Evolutionary conservation across 331 rosid genomes (phyloP), one percentile per base, ranked within the genome.

Genomic region (Spiraea crenata): DNA sequence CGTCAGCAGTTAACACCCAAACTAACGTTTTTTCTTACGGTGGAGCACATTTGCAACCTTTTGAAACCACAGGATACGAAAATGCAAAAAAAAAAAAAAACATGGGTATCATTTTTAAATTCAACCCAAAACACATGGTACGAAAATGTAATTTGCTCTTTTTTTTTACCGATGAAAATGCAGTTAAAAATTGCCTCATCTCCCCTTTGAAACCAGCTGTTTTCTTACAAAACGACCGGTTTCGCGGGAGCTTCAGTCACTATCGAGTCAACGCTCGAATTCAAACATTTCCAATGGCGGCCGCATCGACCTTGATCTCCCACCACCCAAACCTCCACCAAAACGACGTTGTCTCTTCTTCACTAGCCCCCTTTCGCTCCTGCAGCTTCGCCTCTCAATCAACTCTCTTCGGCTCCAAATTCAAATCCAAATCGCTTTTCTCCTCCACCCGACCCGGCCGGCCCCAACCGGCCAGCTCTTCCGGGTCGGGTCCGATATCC

Each of bases 261-360:
- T 19, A 13, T 38, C n/a, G 20, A 13, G 54, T 45, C 69, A 45
- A 64, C 69, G 65, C 42, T 60, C 46, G 45, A 38, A 37, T 60
- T 60, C 20, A 60, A 60, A 3, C 11, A 14, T 17, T 38, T 13
- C 40, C 20, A 9, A 85, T 88, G 87, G 77, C 83, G 73, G 41
- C 82, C 4, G 74, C 72, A 34, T 69, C 77, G 13, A 57, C 68
- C 12, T 75, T 74, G 7, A 68, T 41, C 72, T 41, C 68, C 0
- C 67, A 64, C 0, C 67, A 64, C 57, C 63, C 75, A 0, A 72
- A 19, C 44, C 47, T 61, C 39, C 64, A 17, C 41, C 15, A 6
- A 1, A 78, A 59, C 76, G 69, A 31, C 73, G 49, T 15, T 38
- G 77, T 73, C 47, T 63, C 80, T 48, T 69, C 11, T 16, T 20